Evolutionary conservation across 257 asterid genomes (phyloP).

Genomic region (Marsdenia floribunda): DNA sequence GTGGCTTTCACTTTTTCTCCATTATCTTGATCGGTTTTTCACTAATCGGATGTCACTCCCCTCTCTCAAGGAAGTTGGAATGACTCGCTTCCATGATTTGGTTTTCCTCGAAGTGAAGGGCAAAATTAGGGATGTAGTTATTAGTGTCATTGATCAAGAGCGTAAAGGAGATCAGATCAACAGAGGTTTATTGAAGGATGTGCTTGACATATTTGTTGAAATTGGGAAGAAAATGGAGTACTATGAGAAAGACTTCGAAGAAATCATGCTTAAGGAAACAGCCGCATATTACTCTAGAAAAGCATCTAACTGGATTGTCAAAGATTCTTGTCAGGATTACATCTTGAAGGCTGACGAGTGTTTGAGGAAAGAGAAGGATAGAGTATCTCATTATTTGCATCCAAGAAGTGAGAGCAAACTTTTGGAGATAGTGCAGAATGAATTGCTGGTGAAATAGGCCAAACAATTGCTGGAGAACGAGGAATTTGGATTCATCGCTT

Average conservation of each 20-base stretch:
- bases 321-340: conserved; percentile 59
- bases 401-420: conserved; percentile 42
- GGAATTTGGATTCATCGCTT: conserved; percentile 48
- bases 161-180: conserved; percentile 21
- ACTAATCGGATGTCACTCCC: conserved; percentile 33
- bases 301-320: conserved; percentile 51
- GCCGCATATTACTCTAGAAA: conserved; percentile 47
- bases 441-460: conserved; percentile 33
- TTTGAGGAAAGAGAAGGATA: conserved; percentile 47
- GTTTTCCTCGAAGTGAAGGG: conserved; percentile 35
- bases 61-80: conserved; percentile 41
- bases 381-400: conserved; percentile 48
- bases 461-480: conserved; percentile 52
- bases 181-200: conserved; percentile 45
- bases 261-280: conserved; percentile 33
- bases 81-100: conserved; percentile 39
- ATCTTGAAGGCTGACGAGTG: conserved; percentile 63
- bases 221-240: conserved; percentile 35
- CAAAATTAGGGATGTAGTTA: conserved; percentile 46
- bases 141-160: conserved; percentile 24
- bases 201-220: conserved; percentile 41
- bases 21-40: conserved; percentile 48
- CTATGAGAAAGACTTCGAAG: conserved; percentile 43
- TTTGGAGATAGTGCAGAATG: conserved; percentile 45
- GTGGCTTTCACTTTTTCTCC: conserved; percentile 50